Percentiles rank a stretch among this genome's conserved stretches.
Conservation (phyloP, 192 early-diverging fungal species). For the Phlyctochytrium arcticum region DNA sequence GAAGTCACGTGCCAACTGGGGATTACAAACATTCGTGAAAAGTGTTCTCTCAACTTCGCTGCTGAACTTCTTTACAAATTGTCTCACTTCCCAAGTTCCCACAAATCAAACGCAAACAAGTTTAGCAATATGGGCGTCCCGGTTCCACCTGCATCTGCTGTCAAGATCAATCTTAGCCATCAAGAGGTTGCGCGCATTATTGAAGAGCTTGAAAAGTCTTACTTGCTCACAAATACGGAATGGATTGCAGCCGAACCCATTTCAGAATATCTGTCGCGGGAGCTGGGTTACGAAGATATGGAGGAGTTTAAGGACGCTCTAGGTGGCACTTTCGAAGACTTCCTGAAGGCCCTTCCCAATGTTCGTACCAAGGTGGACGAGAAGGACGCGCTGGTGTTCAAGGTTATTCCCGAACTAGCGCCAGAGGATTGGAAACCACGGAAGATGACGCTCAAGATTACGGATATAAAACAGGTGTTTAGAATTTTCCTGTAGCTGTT, state of each 20-base stretch:
- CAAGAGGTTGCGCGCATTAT: slow-evolving; percentile 23
- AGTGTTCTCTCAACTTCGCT: too few relatives aligned
- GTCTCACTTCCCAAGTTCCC: too few relatives aligned
- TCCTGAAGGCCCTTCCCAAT: slow-evolving; percentile 20
- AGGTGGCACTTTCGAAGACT: slow-evolving; percentile 8
- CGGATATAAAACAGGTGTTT: background rate
- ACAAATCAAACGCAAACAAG: too few relatives aligned
- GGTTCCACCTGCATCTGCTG: background rate
- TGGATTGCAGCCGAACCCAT: slow-evolving; percentile 13
- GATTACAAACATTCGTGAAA: too few relatives aligned
- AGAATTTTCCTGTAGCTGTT: too few relatives aligned
- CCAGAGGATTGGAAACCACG: slow-evolving; percentile 13
- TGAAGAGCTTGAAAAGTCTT: slow-evolving; percentile 25
- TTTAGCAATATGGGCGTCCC: slow-evolving; percentile 5
- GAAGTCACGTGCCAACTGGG: too few relatives aligned
- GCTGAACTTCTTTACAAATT: too few relatives aligned
- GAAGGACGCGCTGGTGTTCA: slow-evolving; percentile 5
- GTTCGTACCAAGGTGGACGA: slow-evolving; percentile 11
- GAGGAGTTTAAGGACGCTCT: slow-evolving; percentile 20
- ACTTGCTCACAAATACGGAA: slow-evolving; percentile 5
- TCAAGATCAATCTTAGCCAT: slow-evolving; percentile 19
- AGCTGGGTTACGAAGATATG: slow-evolving; percentile 14
- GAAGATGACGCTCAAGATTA: background rate
- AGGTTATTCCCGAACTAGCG: slow-evolving; percentile 8
- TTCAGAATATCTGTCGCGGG: background rate